Evolutionary conservation across 768 basidiomycete genomes (phyloP), one percentile per base, ranked within the genome.

Genomic region (Leccinum boreale): DNA sequence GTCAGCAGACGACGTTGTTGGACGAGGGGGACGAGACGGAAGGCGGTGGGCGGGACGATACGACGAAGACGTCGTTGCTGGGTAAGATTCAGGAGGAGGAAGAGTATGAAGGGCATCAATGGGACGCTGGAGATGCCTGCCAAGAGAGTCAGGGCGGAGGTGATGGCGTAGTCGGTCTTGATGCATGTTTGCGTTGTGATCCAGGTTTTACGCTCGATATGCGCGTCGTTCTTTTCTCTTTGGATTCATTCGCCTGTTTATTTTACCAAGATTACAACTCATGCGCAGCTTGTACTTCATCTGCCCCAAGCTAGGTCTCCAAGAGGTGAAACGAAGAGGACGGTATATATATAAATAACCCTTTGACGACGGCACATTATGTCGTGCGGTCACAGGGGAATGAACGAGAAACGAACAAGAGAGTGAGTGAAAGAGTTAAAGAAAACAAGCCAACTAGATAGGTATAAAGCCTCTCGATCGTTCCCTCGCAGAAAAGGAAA

Each of bases 11-110:
- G 3, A 48, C 45, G 23, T 46, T 73, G 60, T 60, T 77, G 53
- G 78, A 78, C 52, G 78, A 75, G 52, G 79, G 72, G 23, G 79
- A 81, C 54, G 74, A 76, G 57, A 72, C 75, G 46, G 73, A 67
- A 44, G 61, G 63, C 21, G 61, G 63, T 21, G 59, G 57, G 53
- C 35, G 50, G 0, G 60, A 59, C 24, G 58, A 64, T n/a, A 53
- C 59, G 23, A 54, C 59, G 19, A 62, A 59, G 50, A 28, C 57
- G 52, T 62, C 49, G 24, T 39, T 63, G 23, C 49, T 65, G 0
- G 57, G 53, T 36, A 60, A 19, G 19, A 53, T 70, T 56, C 59
- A 59, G 48, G 66, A 71, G 39, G 70, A 72, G 53, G 70, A 72
- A 50, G 70, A 72, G 33, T 72, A 72, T 55, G 70, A 72, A 17